phyloP scores from a whole-genome alignment of 1,139 yeast genomes.

The Lodderomyces beijingensis region DNA sequence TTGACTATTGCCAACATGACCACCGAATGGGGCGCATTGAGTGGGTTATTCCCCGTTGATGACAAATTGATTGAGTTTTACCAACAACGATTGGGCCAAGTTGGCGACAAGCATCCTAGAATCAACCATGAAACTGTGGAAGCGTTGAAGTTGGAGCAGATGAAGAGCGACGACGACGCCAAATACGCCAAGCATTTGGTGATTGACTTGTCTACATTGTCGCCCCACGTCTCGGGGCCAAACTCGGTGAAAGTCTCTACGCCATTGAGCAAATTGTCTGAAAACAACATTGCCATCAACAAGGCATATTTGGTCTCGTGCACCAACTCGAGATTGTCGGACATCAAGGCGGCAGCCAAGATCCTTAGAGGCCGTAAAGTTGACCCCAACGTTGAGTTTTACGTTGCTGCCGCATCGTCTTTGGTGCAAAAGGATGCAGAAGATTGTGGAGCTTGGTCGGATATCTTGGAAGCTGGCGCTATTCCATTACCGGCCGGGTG shows the following conservation, averaged over 20 bases:
- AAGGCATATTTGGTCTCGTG: constrained; percentile 98
- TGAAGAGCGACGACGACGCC: constrained; percentile 70
- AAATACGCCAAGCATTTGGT: constrained; percentile 81
- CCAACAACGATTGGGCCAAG: constrained; percentile 54
- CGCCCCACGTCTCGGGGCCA: constrained; percentile 96
- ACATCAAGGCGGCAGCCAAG: constrained; percentile 90
- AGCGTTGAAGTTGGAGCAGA: constrained; percentile 39
- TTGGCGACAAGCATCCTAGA: constrained; percentile 85
- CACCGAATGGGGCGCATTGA: constrained; percentile 98
- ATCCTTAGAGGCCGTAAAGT: constrained; percentile 76
- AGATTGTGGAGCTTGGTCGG: constrained; percentile 86
- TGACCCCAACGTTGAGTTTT: constrained; percentile 87
- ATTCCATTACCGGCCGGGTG: constrained; percentile 96
- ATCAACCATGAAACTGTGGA: constrained; percentile 60
- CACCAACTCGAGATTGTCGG: constrained; percentile 90
- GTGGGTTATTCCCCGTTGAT: constrained; percentile 96
- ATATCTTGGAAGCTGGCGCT: constrained; percentile 87
- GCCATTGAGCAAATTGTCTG: constrained; percentile 69
- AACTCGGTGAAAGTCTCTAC: constrained; percentile 90
- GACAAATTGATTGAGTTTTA: constrained; percentile 73
- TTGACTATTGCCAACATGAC: constrained; percentile 98
- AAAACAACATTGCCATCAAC: constrained; percentile 70
- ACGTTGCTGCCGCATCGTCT: constrained; percentile 96
- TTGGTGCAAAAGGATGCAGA: constrained; percentile 92
- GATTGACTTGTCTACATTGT: constrained; percentile 74